A percentile compares a stretch with the other conserved stretches of the same genome.
These are phyloP conservation scores for Fonsecaea nubica DNA, from an alignment of 2,329 filamentous ascomycete genomes.

Conservation along the genomic window DNA sequence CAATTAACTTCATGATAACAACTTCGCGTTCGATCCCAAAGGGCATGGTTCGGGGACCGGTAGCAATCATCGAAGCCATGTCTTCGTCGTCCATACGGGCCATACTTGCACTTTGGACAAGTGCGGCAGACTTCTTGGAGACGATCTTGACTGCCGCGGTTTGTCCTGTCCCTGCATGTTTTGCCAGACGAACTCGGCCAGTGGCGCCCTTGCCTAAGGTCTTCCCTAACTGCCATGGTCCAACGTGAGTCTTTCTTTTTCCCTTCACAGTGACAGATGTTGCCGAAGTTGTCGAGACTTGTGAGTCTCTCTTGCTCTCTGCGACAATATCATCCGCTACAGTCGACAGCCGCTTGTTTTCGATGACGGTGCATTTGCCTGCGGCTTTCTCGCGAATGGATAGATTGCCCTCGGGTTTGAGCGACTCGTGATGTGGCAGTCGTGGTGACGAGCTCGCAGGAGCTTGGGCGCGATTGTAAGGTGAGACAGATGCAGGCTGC, in stretches of 20 bases:
- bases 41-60: constrained; percentile 75
- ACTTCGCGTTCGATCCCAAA: constrained; percentile 93
- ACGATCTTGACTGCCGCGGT: constrained; percentile 95
- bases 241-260: constrained; percentile 75
- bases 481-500: constrained; percentile 13
- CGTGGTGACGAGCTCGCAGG: constrained; percentile 27
- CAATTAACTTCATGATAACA: constrained; percentile 93
- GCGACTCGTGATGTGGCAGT: constrained; percentile 41
- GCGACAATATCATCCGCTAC: constrained; percentile 55
- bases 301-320: constrained; percentile 56
- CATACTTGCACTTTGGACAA: constrained; percentile 84
- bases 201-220: constrained; percentile 90
- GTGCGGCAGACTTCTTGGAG: constrained; percentile 77
- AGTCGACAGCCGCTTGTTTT: constrained; percentile 62
- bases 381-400: constrained; percentile 30
- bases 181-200: constrained; percentile 82
- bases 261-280: constrained; percentile 53
- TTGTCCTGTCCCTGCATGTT: constrained; percentile 78
- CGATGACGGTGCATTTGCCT: constrained; percentile 37
- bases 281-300: constrained; percentile 31
- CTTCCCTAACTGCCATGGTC: constrained; percentile 90
- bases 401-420: constrained; percentile 41
- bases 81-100: constrained; percentile 78
- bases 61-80: constrained; percentile 60
- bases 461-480: constrained; percentile 17